Evolutionary conservation across 225 moss, liverwort and hornwort species (phyloP).

Genomic region (Antitrichia curtipendula): DNA sequence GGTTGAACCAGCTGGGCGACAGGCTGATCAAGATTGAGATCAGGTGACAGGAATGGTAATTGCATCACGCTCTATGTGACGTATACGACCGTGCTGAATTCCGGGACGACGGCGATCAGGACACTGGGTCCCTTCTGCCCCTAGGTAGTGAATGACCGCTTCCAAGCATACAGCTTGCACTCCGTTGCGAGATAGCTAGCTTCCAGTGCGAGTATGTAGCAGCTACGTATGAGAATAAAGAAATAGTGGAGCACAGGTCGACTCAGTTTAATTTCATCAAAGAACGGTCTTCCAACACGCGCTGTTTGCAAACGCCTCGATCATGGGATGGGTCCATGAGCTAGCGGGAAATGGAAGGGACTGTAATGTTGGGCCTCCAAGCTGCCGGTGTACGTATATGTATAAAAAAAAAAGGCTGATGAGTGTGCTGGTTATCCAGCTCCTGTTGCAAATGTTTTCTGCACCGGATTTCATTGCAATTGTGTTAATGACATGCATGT

Average conservation of each 20-base stretch:
- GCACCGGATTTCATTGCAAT: background rate
- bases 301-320: background rate
- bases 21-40: background rate
- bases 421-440: background rate
- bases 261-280: background rate
- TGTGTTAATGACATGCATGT: background rate
- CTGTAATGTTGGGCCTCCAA: background rate
- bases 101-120: rapidly evolving
- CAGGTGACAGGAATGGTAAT: background rate
- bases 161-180: background rate
- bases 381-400: background rate
- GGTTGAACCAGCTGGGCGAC: background rate
- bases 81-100: no score
- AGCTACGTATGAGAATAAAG: background rate
- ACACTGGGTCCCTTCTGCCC: background rate
- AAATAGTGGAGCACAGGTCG: background rate
- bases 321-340: background rate
- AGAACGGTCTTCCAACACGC: background rate
- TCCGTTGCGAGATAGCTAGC: background rate
- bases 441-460: background rate
- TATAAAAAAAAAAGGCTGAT: background rate
- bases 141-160: background rate
- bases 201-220: background rate
- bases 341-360: no score
- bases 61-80: background rate